Conservation (phyloP, 495 filamentous ascomycete species). For the Penicillium ochrochloron region DNA sequence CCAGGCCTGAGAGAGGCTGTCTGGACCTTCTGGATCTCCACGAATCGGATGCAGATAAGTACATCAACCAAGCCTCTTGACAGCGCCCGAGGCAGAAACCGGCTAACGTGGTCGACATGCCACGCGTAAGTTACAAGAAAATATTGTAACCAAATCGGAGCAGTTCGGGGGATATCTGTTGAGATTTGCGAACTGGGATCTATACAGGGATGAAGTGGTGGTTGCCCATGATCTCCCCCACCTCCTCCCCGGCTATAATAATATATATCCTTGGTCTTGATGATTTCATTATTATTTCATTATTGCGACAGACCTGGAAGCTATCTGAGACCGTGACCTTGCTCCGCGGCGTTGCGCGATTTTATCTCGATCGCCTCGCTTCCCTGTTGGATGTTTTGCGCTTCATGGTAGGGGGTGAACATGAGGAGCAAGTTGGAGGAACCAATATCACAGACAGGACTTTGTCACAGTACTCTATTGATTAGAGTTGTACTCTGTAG, state of each 20-base stretch:
- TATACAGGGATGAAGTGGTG: conserved; percentile 11
- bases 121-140: conserved; percentile 8
- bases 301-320: not conserved
- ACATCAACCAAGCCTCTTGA: not conserved
- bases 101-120: not conserved
- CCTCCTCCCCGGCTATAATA: not conserved
- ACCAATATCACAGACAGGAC: not conserved
- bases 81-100: not conserved
- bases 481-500: not conserved
- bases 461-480: not conserved
- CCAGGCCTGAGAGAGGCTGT: not conserved
- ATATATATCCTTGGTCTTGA: not conserved
- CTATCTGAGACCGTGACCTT: not conserved
- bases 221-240: not conserved
- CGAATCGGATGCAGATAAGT: not conserved
- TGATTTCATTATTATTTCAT: conserved; percentile 4
- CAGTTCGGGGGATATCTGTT: conserved; percentile 19
- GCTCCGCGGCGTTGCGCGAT: not conserved
- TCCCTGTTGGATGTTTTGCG: not conserved
- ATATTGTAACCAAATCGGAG: conserved; percentile 14
- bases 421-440: not conserved
- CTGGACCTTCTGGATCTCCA: conserved; percentile 1
- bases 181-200: conserved; percentile 7
- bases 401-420: not conserved
- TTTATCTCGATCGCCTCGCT: not conserved